A percentile compares a stretch with the other conserved stretches of the same genome.
phyloP scores from a whole-genome alignment of 1,139 yeast genomes.

The Hanseniaspora sp. region DNA sequence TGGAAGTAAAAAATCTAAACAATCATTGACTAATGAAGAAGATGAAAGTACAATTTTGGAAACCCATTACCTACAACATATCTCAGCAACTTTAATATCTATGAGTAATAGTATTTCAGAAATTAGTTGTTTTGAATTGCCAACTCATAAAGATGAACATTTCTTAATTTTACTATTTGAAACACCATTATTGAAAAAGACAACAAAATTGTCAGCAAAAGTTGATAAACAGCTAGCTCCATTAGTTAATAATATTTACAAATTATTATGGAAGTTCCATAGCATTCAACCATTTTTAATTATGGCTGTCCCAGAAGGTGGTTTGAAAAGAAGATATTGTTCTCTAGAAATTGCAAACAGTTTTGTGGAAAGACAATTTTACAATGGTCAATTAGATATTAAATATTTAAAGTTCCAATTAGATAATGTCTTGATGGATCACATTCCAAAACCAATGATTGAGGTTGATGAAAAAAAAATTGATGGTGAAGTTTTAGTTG shows the following conservation, averaged over 20 bases:
- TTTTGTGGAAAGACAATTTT: conserved; percentile 72
- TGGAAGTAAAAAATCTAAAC: background rate
- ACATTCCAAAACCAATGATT: conserved; percentile 28
- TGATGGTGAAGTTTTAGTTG: background rate
- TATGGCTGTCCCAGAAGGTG: conserved; percentile 65
- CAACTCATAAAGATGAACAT: conserved; percentile 65
- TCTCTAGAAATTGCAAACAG: conserved; percentile 75
- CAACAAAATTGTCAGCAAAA: conserved; percentile 12
- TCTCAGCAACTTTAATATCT: conserved; percentile 57
- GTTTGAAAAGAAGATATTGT: conserved; percentile 57
- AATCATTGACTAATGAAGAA: background rate
- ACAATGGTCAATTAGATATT: conserved; percentile 64
- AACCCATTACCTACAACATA: conserved; percentile 70
- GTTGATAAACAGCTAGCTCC: conserved; percentile 35
- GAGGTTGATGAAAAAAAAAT: conserved; percentile 19
- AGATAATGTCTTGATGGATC: conserved; percentile 29
- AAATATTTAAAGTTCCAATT: conserved; percentile 62
- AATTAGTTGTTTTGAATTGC: conserved; percentile 82
- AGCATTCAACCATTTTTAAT: conserved; percentile 73
- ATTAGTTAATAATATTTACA: conserved; percentile 64
- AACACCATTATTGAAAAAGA: conserved; percentile 49
- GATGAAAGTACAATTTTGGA: conserved; percentile 24
- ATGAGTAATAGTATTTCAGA: conserved; percentile 77
- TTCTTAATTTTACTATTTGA: conserved; percentile 81
- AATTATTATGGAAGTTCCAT: conserved; percentile 52